Evolutionary conservation across 345 rosid species (phyloP), one percentile per base, ranked within the genome.

Genomic region (Turnera subulata): DNA sequence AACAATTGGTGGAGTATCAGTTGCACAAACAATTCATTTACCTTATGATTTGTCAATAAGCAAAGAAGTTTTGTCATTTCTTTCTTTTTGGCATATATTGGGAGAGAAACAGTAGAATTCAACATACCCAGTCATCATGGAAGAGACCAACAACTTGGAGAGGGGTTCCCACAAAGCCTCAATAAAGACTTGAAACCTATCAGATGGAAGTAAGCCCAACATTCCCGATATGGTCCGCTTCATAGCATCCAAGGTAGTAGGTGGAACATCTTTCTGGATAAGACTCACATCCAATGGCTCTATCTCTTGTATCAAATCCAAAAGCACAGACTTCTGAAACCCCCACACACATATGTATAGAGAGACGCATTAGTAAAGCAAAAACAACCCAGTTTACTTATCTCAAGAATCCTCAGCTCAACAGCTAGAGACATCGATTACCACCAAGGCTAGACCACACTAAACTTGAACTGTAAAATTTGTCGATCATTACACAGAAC

Each of bases 41-140:
- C 35, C 8, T 29, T 29, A 4, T 29, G 8, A 29, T 29, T 29
- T 3, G 8, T 8, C 4, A 29, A 29, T 29, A 3, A 3, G 35
- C 4, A 29, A 29, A n/a, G n/a, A n/a, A n/a, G n/a, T n/a, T n/a
- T n/a, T n/a, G n/a, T n/a, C n/a, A n/a, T n/a, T n/a, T n/a, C n/a
- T n/a, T n/a, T n/a, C n/a, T n/a, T n/a, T n/a, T n/a, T n/a, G n/a
- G n/a, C n/a, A n/a, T n/a, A n/a, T n/a, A n/a, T n/a, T n/a, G n/a
- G n/a, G n/a, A 29, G n/a, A 40, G 17, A 17, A 29, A 51, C 33
- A 12, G 13, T 8, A 32, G 42, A 45, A 40, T 61, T 55, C 46
- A 78, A 38, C 79, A 64, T 88, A 92, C 98, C 98, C 98, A 19
- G 98, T 92, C 97, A 86, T 92, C 88, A 92, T 86, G 26, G 98